Conservation (phyloP, 2,329 filamentous ascomycete genomes). For the Colletotrichum spaethianum region DNA sequence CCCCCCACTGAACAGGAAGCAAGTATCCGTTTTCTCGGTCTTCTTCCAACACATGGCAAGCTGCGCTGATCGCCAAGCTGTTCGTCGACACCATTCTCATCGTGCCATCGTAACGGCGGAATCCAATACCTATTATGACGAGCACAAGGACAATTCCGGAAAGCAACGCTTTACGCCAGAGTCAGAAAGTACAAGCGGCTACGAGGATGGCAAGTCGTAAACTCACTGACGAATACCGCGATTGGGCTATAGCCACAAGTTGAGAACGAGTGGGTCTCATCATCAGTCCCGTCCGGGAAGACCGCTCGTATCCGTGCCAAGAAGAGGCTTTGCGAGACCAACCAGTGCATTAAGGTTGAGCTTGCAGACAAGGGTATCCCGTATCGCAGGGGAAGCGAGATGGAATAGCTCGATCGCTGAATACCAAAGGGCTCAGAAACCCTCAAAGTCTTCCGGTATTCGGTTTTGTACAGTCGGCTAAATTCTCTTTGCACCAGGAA, state of each 20-base stretch:
- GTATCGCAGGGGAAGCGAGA: conserved; percentile 61
- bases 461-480: conserved; percentile 50
- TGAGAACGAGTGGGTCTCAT: conserved; percentile 48
- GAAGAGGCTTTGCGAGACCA: conserved; percentile 63
- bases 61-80: conserved; percentile 12
- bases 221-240: conserved; percentile 45
- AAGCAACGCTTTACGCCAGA: conserved; percentile 40
- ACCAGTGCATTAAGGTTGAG: conserved; percentile 61
- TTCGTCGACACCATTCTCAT: conserved; percentile 47
- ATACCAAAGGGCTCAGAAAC: conserved; percentile 57
- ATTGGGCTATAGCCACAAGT: conserved; percentile 49
- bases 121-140: conserved; percentile 43
- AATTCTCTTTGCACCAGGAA: conserved; percentile 64
- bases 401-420: conserved; percentile 60
- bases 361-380: conserved; percentile 54
- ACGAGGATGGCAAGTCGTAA: background rate
- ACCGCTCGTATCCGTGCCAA: conserved; percentile 54
- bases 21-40: background rate
- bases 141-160: conserved; percentile 34
- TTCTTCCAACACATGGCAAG: conserved; percentile 9
- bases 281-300: conserved; percentile 42
- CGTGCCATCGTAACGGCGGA: conserved; percentile 48
- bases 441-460: conserved; percentile 53
- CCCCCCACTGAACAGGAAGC: conserved; percentile 18
- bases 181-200: background rate